Percentiles rank a stretch among this genome's conserved stretches.
Evolutionary conservation across 2,329 filamentous ascomycete species (phyloP).

Genomic region (Diaporthe ilicicola): DNA sequence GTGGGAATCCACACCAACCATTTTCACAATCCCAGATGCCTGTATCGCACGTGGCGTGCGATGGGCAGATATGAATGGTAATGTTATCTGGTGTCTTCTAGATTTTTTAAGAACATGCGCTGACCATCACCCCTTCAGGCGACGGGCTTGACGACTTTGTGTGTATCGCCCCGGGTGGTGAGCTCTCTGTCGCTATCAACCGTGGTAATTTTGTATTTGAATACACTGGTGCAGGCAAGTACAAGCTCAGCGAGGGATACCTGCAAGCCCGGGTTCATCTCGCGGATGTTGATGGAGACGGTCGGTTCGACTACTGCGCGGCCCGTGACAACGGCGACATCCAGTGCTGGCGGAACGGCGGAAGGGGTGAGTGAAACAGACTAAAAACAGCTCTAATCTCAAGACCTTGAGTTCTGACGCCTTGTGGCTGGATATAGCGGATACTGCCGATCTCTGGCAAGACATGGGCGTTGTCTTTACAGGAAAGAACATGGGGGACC

Average conservation of each 20-base stretch:
- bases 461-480: conserved; percentile 38
- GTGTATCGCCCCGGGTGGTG: conserved; percentile 39
- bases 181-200: conserved; percentile 35
- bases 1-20: not conserved
- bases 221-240: conserved; percentile 25
- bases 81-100: not conserved
- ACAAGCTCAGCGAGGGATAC: conserved; percentile 32
- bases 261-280: conserved; percentile 37
- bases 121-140: not conserved
- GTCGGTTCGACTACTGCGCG: conserved; percentile 45
- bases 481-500: conserved; percentile 35
- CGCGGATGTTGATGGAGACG: conserved; percentile 45
- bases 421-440: not conserved
- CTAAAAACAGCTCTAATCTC: not conserved
- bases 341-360: conserved; percentile 32
- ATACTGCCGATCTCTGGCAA: conserved; percentile 43
- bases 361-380: not conserved
- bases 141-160: conserved; percentile 44
- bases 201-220: conserved; percentile 31
- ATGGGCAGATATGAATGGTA: conserved; percentile 32
- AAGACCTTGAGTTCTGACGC: not conserved
- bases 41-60: conserved; percentile 28
- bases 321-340: conserved; percentile 27
- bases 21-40: not conserved
- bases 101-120: not conserved